Evolutionary conservation across 108 stramenopile genomes (phyloP).

Genomic region (Discostella stelligeroides): DNA sequence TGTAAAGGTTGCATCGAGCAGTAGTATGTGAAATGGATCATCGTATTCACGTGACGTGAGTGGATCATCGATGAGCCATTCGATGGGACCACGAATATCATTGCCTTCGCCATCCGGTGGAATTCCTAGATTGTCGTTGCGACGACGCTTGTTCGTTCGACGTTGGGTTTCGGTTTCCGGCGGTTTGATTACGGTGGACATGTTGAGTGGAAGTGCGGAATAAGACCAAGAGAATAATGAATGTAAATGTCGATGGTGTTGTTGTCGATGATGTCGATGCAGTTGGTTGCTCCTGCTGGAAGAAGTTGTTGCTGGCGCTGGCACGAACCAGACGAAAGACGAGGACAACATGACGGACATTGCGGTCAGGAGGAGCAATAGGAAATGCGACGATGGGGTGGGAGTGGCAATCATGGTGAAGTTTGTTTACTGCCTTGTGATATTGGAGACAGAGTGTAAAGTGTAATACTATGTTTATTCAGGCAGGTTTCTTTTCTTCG

Average conservation of each 20-base stretch:
- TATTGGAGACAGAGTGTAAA: too few species aligned
- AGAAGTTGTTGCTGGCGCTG: background rate
- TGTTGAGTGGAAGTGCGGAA: slow-evolving; percentile 2
- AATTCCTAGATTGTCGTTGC: slow-evolving; percentile 6
- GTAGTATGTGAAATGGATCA: slow-evolving; percentile 86
- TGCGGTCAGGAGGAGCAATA: too few species aligned
- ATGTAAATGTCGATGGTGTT: background rate
- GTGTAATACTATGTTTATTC: too few species aligned
- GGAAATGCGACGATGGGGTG: background rate
- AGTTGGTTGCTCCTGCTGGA: too few species aligned
- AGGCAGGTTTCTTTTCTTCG: too few species aligned
- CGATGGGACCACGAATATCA: slow-evolving; percentile 59
- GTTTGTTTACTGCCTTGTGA: too few species aligned
- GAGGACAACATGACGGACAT: too few species aligned
- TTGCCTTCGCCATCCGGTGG: slow-evolving; percentile 16
- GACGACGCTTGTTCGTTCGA: background rate
- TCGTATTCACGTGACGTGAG: slow-evolving; percentile 60
- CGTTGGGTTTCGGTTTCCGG: slow-evolving; percentile 33
- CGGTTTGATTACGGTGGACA: slow-evolving; percentile 17
- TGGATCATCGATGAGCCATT: slow-evolving; percentile 70
- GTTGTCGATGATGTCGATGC: background rate
- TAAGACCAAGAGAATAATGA: background rate
- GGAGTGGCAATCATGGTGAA: background rate
- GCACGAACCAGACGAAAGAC: too few species aligned
- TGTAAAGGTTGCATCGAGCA: slow-evolving; percentile 68